Evolutionary conservation across 257 asterid genomes (phyloP), one percentile per base, ranked within the genome.

Genomic region (Capsicum baccatum): DNA sequence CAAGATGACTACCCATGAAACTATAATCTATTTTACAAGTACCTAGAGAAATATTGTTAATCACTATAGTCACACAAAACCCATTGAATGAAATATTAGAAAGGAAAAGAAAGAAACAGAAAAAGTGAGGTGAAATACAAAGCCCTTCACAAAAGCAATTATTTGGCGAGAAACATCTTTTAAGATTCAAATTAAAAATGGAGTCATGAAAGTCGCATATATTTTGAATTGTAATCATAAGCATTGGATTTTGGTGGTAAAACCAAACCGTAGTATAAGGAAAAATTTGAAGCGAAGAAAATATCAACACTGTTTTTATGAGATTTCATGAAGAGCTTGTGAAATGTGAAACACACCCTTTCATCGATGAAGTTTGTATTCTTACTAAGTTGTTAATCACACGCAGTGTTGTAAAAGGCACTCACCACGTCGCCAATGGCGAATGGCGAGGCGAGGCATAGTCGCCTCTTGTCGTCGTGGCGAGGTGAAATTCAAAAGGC

Each of bases 1-100:
- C 76, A 68, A 68, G 47, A 68, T 68, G 52, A 39, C 50, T 68
- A 37, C 76, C 76, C 52, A 39, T 68, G 76, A 37, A 68, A 68
- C 76, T 14, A 37, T 52, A 0, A 68, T 37, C 52, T 68, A 68
- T 68, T 37, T 50, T 68, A 68, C 13, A 67, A 37, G 52, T 17
- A 68, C 52, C 76, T 68, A 68, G 50, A 15, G 76, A 37, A 68
- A 68, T 14, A 8, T 11, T 68, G 21, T 37, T 68, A 68, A 68
- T 37, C 52, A 68, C 76, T 37, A 14, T 15, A 68, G 2, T 68
- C 52, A 15, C 76, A 15, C 52, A 68, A 15, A 14, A 68, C 37
- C 50, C 52, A 37, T 13, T 68, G 39, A 68, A 37, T 14, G 12
- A 12, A 68, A 37, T 68, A 68, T 37, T 68, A 68, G 52, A 37